These are phyloP conservation scores for Globisporangium cystogenes DNA, from an alignment of 352 stramenopile species.

Conservation along the genomic window DNA sequence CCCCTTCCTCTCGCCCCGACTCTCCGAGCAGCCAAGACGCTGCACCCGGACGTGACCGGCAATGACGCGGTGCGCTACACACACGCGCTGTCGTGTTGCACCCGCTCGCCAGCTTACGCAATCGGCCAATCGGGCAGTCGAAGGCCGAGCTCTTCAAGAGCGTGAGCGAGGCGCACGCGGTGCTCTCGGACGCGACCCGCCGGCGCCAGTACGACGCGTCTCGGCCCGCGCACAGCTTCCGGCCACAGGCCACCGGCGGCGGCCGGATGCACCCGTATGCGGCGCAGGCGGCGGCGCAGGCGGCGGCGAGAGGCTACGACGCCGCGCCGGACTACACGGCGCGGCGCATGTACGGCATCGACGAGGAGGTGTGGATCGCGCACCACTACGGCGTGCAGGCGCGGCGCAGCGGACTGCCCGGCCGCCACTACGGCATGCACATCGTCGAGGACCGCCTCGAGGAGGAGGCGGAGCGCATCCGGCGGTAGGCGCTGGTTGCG, in stretches of 20 bases:
- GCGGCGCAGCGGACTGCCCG: slow-evolving; percentile 34
- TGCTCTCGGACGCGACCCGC: slow-evolving; percentile 59
- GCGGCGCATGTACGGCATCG: slow-evolving; percentile 53
- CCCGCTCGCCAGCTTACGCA: not conserved
- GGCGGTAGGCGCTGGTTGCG: slow-evolving; percentile 19
- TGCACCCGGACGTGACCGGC: slow-evolving; percentile 83
- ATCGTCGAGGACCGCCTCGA: slow-evolving; percentile 69
- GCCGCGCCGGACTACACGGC: slow-evolving; percentile 8
- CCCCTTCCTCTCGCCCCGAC: not conserved
- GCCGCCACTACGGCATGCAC: slow-evolving; percentile 67
- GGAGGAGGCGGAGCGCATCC: slow-evolving; percentile 57
- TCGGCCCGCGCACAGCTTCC: slow-evolving; percentile 34
- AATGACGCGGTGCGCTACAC: slow-evolving; percentile 44
- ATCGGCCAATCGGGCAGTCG: too few species aligned
- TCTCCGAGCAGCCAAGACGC: slow-evolving; percentile 42
- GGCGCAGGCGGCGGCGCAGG: slow-evolving; percentile 21
- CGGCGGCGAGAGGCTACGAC: slow-evolving; percentile 19
- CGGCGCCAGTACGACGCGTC: slow-evolving; percentile 65
- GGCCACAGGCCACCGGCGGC: slow-evolving; percentile 31
- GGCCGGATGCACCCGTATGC: slow-evolving; percentile 55
- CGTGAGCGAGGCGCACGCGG: slow-evolving; percentile 70
- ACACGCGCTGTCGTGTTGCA: not conserved
- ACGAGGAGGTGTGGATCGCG: slow-evolving; percentile 81
- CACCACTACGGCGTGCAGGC: slow-evolving; percentile 72
- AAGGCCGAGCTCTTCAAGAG: slow-evolving; percentile 86